A percentile compares a stretch with the other conserved stretches of the same genome.
Evolutionary conservation across 2,329 filamentous ascomycete species (phyloP).

Genomic region (Diplodia scrobiculata): DNA sequence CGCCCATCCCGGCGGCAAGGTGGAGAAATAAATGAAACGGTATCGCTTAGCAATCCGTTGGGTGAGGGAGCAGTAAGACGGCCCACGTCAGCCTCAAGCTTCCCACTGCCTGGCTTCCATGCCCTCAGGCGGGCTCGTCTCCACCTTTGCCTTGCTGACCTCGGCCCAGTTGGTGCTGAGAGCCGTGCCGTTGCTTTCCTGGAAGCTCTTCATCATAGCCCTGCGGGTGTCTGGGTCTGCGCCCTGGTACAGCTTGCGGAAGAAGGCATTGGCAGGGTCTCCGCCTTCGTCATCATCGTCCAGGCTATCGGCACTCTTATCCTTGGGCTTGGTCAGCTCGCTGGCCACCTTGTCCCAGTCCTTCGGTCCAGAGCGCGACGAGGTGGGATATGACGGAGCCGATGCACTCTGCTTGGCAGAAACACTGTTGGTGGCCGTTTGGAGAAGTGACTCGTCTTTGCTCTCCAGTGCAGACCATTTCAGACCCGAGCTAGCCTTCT

Average conservation of each 20-base stretch:
- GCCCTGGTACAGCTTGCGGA: conserved; percentile 81
- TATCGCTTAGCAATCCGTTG: neutral
- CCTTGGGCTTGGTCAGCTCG: conserved; percentile 45
- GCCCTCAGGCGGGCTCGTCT: conserved; percentile 73
- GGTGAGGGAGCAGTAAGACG: neutral
- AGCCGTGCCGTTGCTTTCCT: conserved; percentile 89
- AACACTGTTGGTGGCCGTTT: conserved; percentile 26
- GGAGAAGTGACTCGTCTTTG: conserved; percentile 32
- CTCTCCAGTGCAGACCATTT: conserved; percentile 68
- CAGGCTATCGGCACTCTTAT: conserved; percentile 33
- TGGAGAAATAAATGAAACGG: too few relatives aligned
- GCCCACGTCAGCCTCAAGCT: neutral
- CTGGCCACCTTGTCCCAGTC: conserved; percentile 83
- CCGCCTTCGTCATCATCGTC: conserved; percentile 47
- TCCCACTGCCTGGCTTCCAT: conserved; percentile 70
- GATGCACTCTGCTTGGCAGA: conserved; percentile 35
- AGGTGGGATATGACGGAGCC: conserved; percentile 76
- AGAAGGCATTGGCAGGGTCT: conserved; percentile 73
- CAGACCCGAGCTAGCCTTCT: conserved; percentile 64
- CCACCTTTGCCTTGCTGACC: conserved; percentile 70
- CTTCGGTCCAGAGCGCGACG: conserved; percentile 78
- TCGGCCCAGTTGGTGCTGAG: conserved; percentile 91
- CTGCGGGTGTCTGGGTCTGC: conserved; percentile 78
- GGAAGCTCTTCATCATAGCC: conserved; percentile 97
- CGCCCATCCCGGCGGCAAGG: neutral